These are phyloP conservation scores for Ilyonectria mors-panacis DNA, from an alignment of 2,329 filamentous ascomycete genomes.

Conservation along the genomic window DNA sequence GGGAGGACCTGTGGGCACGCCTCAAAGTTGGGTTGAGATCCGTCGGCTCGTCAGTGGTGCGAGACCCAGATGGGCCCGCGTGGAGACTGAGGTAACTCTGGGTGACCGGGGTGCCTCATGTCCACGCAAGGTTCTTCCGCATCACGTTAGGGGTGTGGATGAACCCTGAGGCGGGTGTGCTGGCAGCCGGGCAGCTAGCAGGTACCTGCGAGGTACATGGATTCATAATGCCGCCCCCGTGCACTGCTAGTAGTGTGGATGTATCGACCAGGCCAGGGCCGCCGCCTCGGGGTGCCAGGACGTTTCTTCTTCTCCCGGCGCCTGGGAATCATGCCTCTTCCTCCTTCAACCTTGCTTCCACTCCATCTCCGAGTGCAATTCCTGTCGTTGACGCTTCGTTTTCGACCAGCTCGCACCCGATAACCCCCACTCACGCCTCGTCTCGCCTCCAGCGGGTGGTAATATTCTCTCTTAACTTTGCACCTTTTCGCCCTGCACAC, in stretches of 20 bases:
- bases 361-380: constrained; percentile 50
- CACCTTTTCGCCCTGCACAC: constrained; percentile 31
- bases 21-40: constrained; percentile 57
- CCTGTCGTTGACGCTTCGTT: constrained; percentile 41
- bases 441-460: constrained; percentile 14
- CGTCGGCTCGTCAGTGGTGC: constrained; percentile 57
- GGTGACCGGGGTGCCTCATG: constrained; percentile 49
- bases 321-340: constrained; percentile 54
- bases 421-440: constrained; percentile 9
- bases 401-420: constrained; percentile 35
- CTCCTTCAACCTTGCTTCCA: constrained; percentile 54
- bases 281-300: constrained; percentile 56
- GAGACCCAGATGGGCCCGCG: constrained; percentile 56
- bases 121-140: constrained; percentile 51
- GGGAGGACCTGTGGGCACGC: constrained; percentile 51
- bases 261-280: constrained; percentile 55
- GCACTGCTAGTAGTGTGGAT: constrained; percentile 52
- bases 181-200: constrained; percentile 39
- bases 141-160: constrained; percentile 28
- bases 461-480: constrained; percentile 17
- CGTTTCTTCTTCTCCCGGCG: constrained; percentile 58
- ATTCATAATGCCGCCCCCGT: constrained; percentile 54
- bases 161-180: constrained; percentile 28
- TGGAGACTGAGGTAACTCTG: constrained; percentile 55
- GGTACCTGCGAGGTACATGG: constrained; percentile 46